Evolutionary conservation across 352 stramenopile genomes (phyloP).

Genomic region (Thraustotheca clavata): DNA sequence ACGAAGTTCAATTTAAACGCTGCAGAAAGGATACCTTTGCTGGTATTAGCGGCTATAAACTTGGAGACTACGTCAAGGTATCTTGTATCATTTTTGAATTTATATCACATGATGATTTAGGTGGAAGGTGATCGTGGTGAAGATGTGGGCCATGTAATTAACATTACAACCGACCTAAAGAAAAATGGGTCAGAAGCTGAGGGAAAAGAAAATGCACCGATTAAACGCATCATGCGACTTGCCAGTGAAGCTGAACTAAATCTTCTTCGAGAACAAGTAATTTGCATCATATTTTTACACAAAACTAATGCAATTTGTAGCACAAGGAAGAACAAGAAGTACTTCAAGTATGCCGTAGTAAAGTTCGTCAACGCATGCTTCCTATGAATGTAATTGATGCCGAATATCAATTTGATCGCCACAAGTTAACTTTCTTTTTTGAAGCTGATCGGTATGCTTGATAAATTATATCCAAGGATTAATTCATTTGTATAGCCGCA

Average conservation of each 20-base stretch:
- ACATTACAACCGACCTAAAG: slow-evolving; percentile 38
- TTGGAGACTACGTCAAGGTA: slow-evolving; percentile 80
- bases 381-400: slow-evolving; percentile 79
- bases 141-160: slow-evolving; percentile 78
- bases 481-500: slow-evolving; percentile 29
- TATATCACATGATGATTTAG: not conserved
- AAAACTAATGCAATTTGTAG: slow-evolving; percentile 1
- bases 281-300: slow-evolving; percentile 37
- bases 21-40: slow-evolving; percentile 48
- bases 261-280: slow-evolving; percentile 24
- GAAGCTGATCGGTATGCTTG: slow-evolving; percentile 45
- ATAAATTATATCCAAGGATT: not conserved
- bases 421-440: slow-evolving; percentile 90
- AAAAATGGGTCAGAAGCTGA: slow-evolving; percentile 11
- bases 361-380: slow-evolving; percentile 49
- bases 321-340: slow-evolving; percentile 27
- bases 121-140: slow-evolving; percentile 84
- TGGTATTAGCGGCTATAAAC: slow-evolving; percentile 39
- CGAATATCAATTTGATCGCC: slow-evolving; percentile 87
- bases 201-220: not conserved
- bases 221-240: slow-evolving; percentile 63
- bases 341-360: slow-evolving; percentile 65
- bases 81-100: too few species aligned
- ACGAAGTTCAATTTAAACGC: slow-evolving; percentile 76
- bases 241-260: slow-evolving; percentile 52